phyloP scores from a whole-genome alignment of 2,329 filamentous ascomycete species.

The Diplodia scrobiculata region DNA sequence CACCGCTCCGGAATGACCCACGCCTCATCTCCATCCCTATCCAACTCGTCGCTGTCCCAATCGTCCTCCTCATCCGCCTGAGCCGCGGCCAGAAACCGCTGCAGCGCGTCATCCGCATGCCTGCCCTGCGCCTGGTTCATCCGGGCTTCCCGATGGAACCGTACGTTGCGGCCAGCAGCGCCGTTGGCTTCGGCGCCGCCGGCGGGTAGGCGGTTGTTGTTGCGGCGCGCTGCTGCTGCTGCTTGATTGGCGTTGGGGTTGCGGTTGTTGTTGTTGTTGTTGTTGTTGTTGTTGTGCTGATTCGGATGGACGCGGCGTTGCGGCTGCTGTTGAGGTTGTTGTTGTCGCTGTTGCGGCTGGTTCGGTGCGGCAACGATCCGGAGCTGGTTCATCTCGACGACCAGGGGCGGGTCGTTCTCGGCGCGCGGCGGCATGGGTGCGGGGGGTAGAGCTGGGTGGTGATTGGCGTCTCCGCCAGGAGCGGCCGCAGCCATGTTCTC shows the following conservation, averaged over 20 bases:
- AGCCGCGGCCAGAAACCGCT: constrained; percentile 57
- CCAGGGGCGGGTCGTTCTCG: background rate
- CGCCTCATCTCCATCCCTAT: constrained; percentile 37
- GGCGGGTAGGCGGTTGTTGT: background rate
- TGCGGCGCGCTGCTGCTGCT: too few species aligned
- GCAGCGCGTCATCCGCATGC: constrained; percentile 42
- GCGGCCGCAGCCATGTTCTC: constrained; percentile 39
- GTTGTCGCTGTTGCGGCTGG: background rate
- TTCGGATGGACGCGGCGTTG: background rate
- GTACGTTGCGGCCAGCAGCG: background rate
- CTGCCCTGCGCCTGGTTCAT: background rate
- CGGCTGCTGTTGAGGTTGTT: background rate
- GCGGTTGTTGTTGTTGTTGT: background rate
- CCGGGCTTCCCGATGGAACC: background rate
- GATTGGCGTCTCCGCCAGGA: background rate
- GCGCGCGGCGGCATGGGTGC: constrained; percentile 13
- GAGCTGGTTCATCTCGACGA: constrained; percentile 19
- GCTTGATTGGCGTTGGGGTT: background rate
- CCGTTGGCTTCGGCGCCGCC: background rate
- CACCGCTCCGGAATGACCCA: constrained; percentile 32
- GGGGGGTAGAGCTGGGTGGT: background rate
- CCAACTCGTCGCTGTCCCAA: constrained; percentile 62
- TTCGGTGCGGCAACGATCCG: background rate
- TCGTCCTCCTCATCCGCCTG: constrained; percentile 59
- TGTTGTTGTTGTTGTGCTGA: background rate